Evolutionary conservation across 352 stramenopile genomes (phyloP), one percentile per base, ranked within the genome.

Genomic region (Globisporangium splendens): DNA sequence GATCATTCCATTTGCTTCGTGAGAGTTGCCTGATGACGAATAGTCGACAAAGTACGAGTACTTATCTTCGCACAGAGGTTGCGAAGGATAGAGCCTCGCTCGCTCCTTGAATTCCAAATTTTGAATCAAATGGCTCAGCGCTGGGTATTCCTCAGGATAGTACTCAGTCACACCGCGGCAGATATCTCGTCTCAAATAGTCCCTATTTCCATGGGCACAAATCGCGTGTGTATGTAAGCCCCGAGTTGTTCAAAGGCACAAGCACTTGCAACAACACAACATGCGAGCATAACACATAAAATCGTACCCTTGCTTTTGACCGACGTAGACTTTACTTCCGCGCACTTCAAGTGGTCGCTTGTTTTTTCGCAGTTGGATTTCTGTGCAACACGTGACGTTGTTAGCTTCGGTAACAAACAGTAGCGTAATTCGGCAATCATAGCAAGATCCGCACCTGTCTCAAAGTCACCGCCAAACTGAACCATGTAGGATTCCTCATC

Each of bases 161-260:
- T 94, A 94, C 61, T 95, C 86, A 0, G 84, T 95, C 56, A 92
- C 83, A 2, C 86, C 86, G 15, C 86, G 84, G 24, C 82, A 92
- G 33, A 95, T 64, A 64, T 95, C 86, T 48, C 70, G 65, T 8
- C 86, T 70, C 48, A 84, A 58, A 54, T 73, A 91, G 35, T 85
- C 76, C 13, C 84, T 93, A 61, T 18, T 53, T 7, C 42, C 28
- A 53, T 8, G 28, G 14, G 54, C 3, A 62, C 21, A 39, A 60
- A 12, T 8, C 14, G 12, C 20, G 28, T 22, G 6, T 8, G 31
- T 49, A 17, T 56, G 44, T 38, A 54, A 55, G 48, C 52, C 14
- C 2, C 42, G 41, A 61, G 11, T 20, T 6, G 42, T 7, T 31
- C 13, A 47, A 17, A 39, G 3, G 11, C 22, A 14, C 8, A 8